Conservation (phyloP, 2,329 filamentous ascomycete genomes). For the Ilyonectria destructans region DNA sequence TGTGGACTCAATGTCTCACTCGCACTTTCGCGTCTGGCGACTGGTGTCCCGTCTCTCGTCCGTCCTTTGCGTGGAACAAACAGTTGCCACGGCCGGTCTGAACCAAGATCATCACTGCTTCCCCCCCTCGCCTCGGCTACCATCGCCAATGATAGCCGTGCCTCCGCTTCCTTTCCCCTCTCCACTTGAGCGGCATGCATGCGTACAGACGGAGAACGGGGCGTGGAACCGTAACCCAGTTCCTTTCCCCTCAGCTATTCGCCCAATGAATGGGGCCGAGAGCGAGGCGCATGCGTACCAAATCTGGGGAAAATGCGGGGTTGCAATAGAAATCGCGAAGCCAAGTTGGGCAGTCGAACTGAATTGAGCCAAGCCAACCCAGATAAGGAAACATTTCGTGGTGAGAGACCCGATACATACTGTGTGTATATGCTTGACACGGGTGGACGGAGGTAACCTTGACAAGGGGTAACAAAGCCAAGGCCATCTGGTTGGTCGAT, state of each 20-base stretch:
- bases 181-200: conserved; percentile 34
- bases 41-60: background rate
- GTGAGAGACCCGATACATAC: background rate
- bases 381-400: background rate
- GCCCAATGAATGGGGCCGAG: conserved; percentile 36
- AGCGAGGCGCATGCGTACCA: conserved; percentile 4
- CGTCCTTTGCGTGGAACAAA: background rate
- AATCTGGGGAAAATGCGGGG: conserved; percentile 51
- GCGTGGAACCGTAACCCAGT: conserved; percentile 3
- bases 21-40: background rate
- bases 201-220: conserved; percentile 10
- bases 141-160: conserved; percentile 34
- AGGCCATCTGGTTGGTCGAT: conserved; percentile 13
- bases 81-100: background rate
- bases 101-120: background rate
- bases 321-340: conserved; percentile 1
- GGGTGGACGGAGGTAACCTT: background rate
- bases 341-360: background rate
- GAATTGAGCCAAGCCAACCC: background rate
- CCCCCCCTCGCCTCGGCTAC: conserved; percentile 42
- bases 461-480: background rate
- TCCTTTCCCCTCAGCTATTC: conserved; percentile 38
- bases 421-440: background rate
- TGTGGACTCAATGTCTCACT: background rate
- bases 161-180: conserved; percentile 34